Evolutionary conservation across 1,284 basidiomycete species (phyloP), one percentile per base, ranked within the genome.

Genomic region (Pisolithus thermaeus): DNA sequence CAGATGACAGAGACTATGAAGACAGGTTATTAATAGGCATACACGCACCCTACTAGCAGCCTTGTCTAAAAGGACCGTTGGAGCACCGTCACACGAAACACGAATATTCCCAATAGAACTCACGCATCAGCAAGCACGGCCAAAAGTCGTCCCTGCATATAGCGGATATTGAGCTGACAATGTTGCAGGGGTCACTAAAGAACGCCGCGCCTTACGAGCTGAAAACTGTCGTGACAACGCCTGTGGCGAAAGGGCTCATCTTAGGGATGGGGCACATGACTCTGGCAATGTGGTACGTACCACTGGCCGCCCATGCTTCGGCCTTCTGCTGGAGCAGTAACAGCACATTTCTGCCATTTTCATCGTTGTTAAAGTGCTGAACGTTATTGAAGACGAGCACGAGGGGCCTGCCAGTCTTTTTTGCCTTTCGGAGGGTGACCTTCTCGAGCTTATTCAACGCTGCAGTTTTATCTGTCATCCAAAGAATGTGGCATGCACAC

Each of bases 391-490:
- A 73, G 41, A 92, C 80, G 37, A 94, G 69, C 1, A 93, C 83
- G 4, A 92, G 72, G 0, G 91, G 89, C 47, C 80, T 77, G 1
- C 81, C 77, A 4, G 76, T 77, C 57, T 73, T 70, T 43, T 72
- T 70, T 36, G 83, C 73, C 61, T 75, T 79, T 44, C 76, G 72
- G 47, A 95, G 72, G 0, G 90, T 90, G 22, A 93, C 90, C 63
- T 93, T 93, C 64, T 92, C 90, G 2, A 91, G 74, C 63, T 93
- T 94, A 64, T 87, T 90, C 70, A 92, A 65, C 0, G 87, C 87
- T 82, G 47, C 4, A 23, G 41, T 46, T 46, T 38, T 11, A 28
- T 41, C 48, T 54, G 28, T 44, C 30, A 23, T 11, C 18, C 20
- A 30, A 42, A 18, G 52, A 47, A 56, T 8, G 12, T 18, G 35